Evolutionary conservation across 139 green algal species (phyloP).

Genomic region (Gonium pectorale): DNA sequence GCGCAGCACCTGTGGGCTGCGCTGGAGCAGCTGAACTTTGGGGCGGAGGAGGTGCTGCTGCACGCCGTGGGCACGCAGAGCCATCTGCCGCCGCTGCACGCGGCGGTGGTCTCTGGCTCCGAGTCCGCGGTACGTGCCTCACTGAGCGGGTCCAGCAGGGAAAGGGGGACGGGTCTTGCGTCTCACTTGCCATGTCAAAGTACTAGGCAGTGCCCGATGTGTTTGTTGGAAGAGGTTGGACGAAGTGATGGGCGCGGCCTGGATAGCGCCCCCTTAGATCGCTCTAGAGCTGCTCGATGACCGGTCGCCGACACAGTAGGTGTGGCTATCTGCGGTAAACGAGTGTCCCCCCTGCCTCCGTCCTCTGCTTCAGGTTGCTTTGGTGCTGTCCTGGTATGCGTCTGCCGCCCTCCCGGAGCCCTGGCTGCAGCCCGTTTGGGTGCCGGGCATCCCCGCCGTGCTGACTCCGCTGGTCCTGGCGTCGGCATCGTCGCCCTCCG

Average conservation of each 20-base stretch:
- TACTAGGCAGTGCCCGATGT: no score
- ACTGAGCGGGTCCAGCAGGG: no score
- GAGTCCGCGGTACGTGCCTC: no score
- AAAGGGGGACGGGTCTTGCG: no score
- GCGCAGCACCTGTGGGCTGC: neutral
- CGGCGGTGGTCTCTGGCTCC: neutral
- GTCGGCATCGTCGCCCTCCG: neutral
- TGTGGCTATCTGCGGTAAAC: neutral
- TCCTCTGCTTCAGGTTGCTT: neutral
- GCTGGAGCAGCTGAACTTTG: neutral
- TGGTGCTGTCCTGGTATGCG: conserved; percentile 27
- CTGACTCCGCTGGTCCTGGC: conserved; percentile 28
- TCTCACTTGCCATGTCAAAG: no score
- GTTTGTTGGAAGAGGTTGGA: no score
- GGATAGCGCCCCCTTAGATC: no score
- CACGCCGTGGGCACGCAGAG: neutral
- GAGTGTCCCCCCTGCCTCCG: no score
- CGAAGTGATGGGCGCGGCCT: no score
- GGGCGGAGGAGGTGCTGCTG: conserved; percentile 28
- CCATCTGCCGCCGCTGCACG: conserved; percentile 28
- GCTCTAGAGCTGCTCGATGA: no score
- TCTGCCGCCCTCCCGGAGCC: conserved; percentile 9
- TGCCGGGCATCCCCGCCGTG: neutral
- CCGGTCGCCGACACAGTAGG: no score
- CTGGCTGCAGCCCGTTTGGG: conserved; percentile 3